Conservation (phyloP, 495 filamentous ascomycete species). For the Penicillium dipodomyicola region DNA sequence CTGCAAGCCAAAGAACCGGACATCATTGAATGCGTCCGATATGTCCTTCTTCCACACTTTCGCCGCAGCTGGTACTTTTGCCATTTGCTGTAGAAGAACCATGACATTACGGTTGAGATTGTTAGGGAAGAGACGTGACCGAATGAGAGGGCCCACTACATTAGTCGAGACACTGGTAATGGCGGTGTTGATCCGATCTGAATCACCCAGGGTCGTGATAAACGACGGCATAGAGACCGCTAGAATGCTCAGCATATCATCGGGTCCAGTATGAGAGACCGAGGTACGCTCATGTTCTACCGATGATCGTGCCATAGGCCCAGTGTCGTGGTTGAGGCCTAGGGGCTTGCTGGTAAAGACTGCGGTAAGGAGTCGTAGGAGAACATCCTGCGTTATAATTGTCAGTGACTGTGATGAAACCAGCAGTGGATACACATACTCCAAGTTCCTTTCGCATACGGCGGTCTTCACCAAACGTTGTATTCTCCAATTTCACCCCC, state of each 20-base stretch:
- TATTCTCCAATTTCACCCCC: conserved; percentile 93
- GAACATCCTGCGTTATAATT: conserved; percentile 65
- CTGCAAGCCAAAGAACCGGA: conserved; percentile 73
- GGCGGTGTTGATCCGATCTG: conserved; percentile 75
- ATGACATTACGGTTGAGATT: conserved; percentile 72
- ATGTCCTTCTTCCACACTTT: conserved; percentile 94
- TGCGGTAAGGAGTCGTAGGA: conserved; percentile 81
- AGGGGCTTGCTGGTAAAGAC: conserved; percentile 85
- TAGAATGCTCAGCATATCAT: conserved; percentile 80
- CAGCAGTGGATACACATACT: conserved; percentile 50
- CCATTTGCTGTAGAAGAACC: conserved; percentile 71
- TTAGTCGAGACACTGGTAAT: conserved; percentile 77
- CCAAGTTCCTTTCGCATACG: conserved; percentile 91
- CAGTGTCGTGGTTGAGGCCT: conserved; percentile 50
- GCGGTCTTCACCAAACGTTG: conserved; percentile 93
- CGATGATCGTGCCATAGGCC: conserved; percentile 39
- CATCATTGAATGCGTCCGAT: conserved; percentile 85
- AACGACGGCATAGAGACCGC: conserved; percentile 76
- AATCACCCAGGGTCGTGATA: conserved; percentile 79
- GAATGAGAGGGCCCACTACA: conserved; percentile 78
- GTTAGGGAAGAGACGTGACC: conserved; percentile 82
- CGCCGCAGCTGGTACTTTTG: conserved; percentile 71
- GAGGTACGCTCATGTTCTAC: conserved; percentile 46
- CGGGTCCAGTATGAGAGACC: conserved; percentile 48
- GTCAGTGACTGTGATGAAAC: conserved; percentile 27